Percentiles rank a stretch among this genome's conserved stretches.
phyloP scores from a whole-genome alignment of 2,329 filamentous ascomycete species.

The Atkinsonella texensis region DNA sequence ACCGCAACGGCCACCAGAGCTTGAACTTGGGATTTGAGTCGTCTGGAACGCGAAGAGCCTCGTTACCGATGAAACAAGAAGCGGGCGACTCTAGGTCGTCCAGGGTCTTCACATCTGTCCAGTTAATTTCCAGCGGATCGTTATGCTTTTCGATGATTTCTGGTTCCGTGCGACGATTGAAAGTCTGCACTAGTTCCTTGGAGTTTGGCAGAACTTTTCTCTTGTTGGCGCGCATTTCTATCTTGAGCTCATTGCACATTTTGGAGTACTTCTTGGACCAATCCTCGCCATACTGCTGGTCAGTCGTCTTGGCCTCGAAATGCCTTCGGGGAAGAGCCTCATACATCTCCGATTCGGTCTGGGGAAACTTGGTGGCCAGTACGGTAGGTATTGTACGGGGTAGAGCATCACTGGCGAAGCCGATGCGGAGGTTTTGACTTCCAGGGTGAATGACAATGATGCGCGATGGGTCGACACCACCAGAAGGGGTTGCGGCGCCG shows the following conservation, averaged over 20 bases:
- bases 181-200: constrained; percentile 89
- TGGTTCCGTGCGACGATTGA: constrained; percentile 72
- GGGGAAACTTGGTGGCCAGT: constrained; percentile 65
- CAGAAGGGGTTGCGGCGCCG: constrained; percentile 39
- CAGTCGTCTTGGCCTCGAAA: constrained; percentile 47
- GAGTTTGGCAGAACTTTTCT: constrained; percentile 93
- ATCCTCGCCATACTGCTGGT: constrained; percentile 83
- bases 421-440: constrained; percentile 89
- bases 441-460: constrained; percentile 92
- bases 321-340: constrained; percentile 65
- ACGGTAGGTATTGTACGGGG: constrained; percentile 93
- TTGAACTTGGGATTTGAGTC: constrained; percentile 81
- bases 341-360: constrained; percentile 74
- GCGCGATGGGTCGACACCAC: constrained; percentile 66
- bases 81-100: constrained; percentile 50
- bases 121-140: constrained; percentile 85
- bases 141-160: constrained; percentile 92
- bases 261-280: constrained; percentile 62
- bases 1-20: constrained; percentile 80
- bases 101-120: constrained; percentile 67
- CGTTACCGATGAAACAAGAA: constrained; percentile 65
- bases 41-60: constrained; percentile 79
- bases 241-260: constrained; percentile 77
- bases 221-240: constrained; percentile 87
- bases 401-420: constrained; percentile 87